Base-by-base conservation (phyloP, 257 asterid species). In the Solanum sejunctum region DNA sequence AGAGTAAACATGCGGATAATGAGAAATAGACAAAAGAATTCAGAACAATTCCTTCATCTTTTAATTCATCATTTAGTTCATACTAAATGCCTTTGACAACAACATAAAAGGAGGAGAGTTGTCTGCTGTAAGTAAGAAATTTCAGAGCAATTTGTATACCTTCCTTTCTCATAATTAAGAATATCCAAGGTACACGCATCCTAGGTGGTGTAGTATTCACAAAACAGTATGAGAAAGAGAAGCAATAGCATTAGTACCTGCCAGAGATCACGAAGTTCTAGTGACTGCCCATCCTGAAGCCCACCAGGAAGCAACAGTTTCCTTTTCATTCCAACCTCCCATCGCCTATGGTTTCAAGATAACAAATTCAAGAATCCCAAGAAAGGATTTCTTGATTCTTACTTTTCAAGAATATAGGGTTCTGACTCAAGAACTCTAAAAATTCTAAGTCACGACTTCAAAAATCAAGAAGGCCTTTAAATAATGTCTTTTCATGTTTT, bases 191-290 rank as follows among this genome's bases (percentile, higher is more conserved):
- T 12, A 71, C 80, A 71, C 26, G 18, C 80, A 71, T 41, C 54
- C 17, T 70, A 10, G 80, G 80, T 71, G 52, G 80, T 71, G 80
- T 5, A 41, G 80, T 43, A 20, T 28, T 84, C 43, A 83, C 17
- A 45, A 16, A 32, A 58, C 56, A 63, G 17, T 64, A 1, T 66
- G 64, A 80, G 15, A 12, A 63, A 21, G 23, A 83, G 57, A 85
- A 36, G 85, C 75, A 80, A 77, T 56, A 55, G 51, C 12, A 23
- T 20, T 77, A 81, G 85, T 67, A 96, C 99, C 99, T 96, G 97
- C 99, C 99, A 95, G 83, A 96, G 98, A 91, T 96, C 98, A 88
- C 80, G 98, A 92, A 96, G 88, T 88, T 90, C 96, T 84, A 94
- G 92, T 87, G 85, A 84, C 82, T 90, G 96, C 86, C 98, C 98